Evolutionary conservation across 345 rosid species (phyloP).

Genomic region (Heritiera littoralis): DNA sequence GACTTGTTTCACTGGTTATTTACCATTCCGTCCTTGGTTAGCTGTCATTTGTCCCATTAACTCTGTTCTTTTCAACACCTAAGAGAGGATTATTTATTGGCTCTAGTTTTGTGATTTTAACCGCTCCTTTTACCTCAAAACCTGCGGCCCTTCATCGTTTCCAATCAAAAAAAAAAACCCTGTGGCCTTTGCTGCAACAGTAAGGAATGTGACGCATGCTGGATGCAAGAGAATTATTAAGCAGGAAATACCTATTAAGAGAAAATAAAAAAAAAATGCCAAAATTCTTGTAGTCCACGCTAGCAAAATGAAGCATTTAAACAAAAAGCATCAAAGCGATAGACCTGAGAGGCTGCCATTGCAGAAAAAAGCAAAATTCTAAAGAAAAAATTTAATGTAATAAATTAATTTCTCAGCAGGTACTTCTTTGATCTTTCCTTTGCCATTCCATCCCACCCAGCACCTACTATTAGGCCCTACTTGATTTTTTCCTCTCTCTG

Average conservation of each 20-base stretch:
- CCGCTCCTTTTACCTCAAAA: no score
- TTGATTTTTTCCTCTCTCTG: not conserved
- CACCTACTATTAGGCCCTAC: conserved; percentile 1
- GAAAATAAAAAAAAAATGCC: no score
- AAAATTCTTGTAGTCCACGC: no score
- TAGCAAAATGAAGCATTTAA: not conserved
- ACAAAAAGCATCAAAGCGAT: not conserved
- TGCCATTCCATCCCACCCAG: not conserved
- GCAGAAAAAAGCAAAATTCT: not conserved
- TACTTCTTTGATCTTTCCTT: not conserved
- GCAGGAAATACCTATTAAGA: not conserved
- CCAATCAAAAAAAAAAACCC: no score
- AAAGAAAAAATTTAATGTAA: not conserved
- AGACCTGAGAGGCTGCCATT: conserved; percentile 1
- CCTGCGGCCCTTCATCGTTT: no score
- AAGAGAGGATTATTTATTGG: no score
- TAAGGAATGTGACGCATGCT: not conserved
- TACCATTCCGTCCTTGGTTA: no score
- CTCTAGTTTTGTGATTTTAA: no score
- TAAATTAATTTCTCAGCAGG: not conserved
- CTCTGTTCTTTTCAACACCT: no score
- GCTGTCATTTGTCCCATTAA: no score
- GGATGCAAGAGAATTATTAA: not conserved
- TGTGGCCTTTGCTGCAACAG: not conserved
- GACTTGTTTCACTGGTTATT: no score